Conservation (phyloP, 2,329 filamentous ascomycete genomes). For the Colletotrichum caudatum region DNA sequence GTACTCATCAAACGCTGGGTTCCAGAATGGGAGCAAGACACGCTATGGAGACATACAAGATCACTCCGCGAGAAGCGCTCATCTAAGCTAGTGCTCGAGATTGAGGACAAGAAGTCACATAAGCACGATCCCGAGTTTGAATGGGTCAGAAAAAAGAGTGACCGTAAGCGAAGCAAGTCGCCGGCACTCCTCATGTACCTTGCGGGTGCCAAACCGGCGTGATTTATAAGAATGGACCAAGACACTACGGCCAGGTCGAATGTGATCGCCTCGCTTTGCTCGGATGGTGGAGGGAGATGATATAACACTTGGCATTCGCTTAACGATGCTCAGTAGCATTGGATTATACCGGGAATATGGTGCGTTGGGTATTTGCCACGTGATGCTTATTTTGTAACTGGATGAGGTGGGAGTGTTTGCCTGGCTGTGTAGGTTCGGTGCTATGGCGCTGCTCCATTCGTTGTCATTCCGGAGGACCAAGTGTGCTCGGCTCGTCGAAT, state of each 20-base stretch:
- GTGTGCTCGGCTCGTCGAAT: slow-evolving; percentile 73
- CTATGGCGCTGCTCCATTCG: slow-evolving; percentile 29
- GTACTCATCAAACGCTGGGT: slow-evolving; percentile 81
- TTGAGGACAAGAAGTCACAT: slow-evolving; percentile 60
- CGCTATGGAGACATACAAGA: slow-evolving; percentile 78
- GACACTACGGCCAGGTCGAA: background rate
- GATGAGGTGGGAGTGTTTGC: slow-evolving; percentile 18
- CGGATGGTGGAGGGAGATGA: background rate
- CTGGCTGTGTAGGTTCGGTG: background rate
- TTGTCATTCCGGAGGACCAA: slow-evolving; percentile 30
- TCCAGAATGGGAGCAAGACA: slow-evolving; percentile 76
- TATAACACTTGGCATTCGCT: background rate
- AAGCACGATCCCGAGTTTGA: slow-evolving; percentile 63
- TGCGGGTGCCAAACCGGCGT: slow-evolving; percentile 62
- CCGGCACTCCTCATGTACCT: slow-evolving; percentile 69
- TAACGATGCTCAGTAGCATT: background rate
- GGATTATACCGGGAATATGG: background rate
- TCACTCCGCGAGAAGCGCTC: slow-evolving; percentile 68
- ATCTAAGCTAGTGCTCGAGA: slow-evolving; percentile 57
- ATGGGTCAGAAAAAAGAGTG: slow-evolving; percentile 68
- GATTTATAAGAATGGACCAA: slow-evolving; percentile 20
- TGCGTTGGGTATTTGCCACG: background rate
- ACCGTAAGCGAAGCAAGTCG: slow-evolving; percentile 67
- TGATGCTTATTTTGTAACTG: slow-evolving; percentile 4
- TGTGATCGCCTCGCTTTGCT: background rate